Percentiles rank a stretch among this genome's conserved stretches.
These are phyloP conservation scores for Cadophora sp. DNA, from an alignment of 2,329 filamentous ascomycete species.

Conservation along the genomic window DNA sequence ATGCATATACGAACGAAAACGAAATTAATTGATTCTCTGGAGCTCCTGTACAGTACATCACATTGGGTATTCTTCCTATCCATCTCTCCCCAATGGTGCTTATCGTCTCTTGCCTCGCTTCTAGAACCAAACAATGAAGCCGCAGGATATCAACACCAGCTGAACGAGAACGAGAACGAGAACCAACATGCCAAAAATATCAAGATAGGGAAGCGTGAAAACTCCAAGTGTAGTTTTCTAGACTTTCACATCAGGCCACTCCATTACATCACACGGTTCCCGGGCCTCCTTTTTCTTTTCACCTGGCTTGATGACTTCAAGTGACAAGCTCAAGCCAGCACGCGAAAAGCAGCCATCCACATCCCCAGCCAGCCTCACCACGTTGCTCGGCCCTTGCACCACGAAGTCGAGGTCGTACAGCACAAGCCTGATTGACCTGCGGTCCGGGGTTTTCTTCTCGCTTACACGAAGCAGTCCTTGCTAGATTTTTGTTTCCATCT, in stretches of 20 bases:
- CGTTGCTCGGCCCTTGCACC: background rate
- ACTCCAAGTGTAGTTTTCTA: background rate
- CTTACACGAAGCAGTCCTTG: too few relatives aligned
- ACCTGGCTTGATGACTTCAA: background rate
- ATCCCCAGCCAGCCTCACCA: slow-evolving; percentile 1
- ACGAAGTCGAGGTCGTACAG: background rate
- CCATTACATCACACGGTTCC: background rate
- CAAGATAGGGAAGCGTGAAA: background rate
- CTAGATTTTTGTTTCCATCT: too few relatives aligned
- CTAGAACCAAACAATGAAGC: background rate
- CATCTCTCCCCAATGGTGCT: too few relatives aligned
- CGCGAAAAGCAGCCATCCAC: slow-evolving; percentile 7
- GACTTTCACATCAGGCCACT: background rate
- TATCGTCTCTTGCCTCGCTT: background rate
- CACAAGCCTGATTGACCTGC: background rate
- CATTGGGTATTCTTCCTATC: background rate
- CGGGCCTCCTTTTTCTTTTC: background rate
- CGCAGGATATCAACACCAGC: background rate
- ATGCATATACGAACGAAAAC: slow-evolving; percentile 14
- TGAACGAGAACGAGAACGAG: slow-evolving; percentile 1
- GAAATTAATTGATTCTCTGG: too few relatives aligned
- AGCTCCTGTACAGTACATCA: background rate
- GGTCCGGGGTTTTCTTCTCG: background rate
- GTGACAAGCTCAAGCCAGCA: too few relatives aligned
- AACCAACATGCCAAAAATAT: background rate